Conservation (phyloP, 2,329 filamentous ascomycete species). For the Chrysosporium queenslandicum region DNA sequence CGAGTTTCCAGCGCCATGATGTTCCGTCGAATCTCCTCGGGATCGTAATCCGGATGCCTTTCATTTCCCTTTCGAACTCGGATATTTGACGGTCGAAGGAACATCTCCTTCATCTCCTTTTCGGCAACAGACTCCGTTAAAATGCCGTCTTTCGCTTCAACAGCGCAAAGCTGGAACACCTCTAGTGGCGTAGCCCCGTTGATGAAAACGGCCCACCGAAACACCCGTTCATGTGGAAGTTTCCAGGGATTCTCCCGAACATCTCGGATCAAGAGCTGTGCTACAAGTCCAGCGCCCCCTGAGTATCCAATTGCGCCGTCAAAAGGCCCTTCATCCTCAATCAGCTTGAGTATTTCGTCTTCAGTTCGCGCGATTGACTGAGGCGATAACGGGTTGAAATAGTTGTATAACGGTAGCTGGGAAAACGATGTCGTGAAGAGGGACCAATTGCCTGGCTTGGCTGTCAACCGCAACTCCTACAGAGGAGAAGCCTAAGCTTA, state of each 20-base stretch:
- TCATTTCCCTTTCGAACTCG: slow-evolving; percentile 16
- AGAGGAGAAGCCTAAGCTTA: not conserved
- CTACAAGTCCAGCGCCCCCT: slow-evolving; percentile 12
- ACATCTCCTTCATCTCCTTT: slow-evolving; percentile 13
- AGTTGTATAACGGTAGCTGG: slow-evolving; percentile 13
- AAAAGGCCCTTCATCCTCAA: slow-evolving; percentile 13
- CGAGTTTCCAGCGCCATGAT: slow-evolving; percentile 14
- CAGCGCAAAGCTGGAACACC: slow-evolving; percentile 15
- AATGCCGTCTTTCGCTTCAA: slow-evolving; percentile 11
- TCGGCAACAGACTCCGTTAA: slow-evolving; percentile 14
- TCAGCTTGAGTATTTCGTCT: slow-evolving; percentile 5
- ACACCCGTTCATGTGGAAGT: slow-evolving; percentile 16
- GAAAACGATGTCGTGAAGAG: slow-evolving; percentile 15
- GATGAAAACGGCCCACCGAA: slow-evolving; percentile 19
- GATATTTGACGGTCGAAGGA: slow-evolving; percentile 17
- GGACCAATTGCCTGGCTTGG: slow-evolving; percentile 9
- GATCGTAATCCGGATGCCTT: slow-evolving; percentile 16
- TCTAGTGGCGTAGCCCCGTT: slow-evolving; percentile 18
- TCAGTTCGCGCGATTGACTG: slow-evolving; percentile 2
- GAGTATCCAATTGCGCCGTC: slow-evolving; percentile 16
- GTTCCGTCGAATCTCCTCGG: slow-evolving; percentile 13
- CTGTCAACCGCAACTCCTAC: not conserved
- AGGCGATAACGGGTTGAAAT: slow-evolving; percentile 13
- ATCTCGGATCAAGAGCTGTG: slow-evolving; percentile 14
- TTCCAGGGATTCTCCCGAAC: slow-evolving; percentile 17